phyloP scores from a whole-genome alignment of 441 rosid species.

The Codiaeum variegatum region DNA sequence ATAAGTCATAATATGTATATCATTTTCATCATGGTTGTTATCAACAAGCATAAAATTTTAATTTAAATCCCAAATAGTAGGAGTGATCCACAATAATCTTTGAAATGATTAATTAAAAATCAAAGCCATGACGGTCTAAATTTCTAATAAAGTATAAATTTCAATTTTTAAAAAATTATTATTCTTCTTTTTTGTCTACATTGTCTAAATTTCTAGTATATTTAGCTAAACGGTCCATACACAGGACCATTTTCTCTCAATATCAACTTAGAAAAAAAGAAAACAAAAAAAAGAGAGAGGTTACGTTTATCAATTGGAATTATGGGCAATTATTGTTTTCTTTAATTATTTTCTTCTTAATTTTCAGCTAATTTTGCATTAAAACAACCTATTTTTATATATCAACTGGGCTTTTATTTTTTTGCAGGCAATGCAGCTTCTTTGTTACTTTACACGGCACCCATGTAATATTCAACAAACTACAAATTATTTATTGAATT shows the following conservation, averaged over 20 bases:
- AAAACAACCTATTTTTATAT: background rate
- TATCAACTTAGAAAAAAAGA: background rate
- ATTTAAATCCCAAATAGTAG: background rate
- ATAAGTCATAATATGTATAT: no score
- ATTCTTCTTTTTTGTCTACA: slow-evolving; percentile 22
- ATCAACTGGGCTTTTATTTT: background rate
- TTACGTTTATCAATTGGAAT: slow-evolving; percentile 56
- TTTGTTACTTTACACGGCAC: slow-evolving; percentile 62
- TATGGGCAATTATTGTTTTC: slow-evolving; percentile 39
- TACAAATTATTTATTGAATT: background rate
- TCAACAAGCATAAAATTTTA: background rate
- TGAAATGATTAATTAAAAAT: slow-evolving; percentile 3
- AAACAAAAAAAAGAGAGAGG: slow-evolving; percentile 30
- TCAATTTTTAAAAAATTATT: slow-evolving; percentile 8
- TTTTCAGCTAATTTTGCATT: background rate
- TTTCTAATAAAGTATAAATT: no score
- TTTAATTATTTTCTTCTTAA: background rate
- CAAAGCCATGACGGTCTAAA: no score
- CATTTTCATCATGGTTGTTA: background rate
- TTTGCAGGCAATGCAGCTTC: slow-evolving; percentile 79
- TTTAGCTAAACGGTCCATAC: slow-evolving; percentile 21
- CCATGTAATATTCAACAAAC: slow-evolving; percentile 44
- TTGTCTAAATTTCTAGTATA: slow-evolving; percentile 14
- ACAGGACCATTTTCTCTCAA: slow-evolving; percentile 12
- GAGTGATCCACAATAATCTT: background rate